Percentiles rank a stretch among this genome's conserved stretches.
phyloP scores from a whole-genome alignment of 805 yeast genomes.

The Blastobotrys chiropterorum region DNA sequence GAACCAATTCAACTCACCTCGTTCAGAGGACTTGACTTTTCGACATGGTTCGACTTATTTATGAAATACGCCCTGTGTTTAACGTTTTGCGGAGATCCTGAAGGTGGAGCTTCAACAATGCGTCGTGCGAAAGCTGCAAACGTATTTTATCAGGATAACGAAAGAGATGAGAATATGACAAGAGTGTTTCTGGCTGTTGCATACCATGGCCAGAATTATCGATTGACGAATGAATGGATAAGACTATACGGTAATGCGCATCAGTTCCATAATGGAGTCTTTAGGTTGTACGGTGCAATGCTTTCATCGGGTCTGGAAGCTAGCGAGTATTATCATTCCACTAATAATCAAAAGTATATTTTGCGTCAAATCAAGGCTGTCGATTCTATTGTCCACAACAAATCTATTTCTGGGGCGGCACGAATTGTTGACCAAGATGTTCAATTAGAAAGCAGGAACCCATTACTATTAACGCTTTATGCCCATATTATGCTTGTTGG shows the following conservation, averaged over 20 bases:
- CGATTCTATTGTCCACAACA: slow-evolving; percentile 57
- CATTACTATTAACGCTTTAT: slow-evolving; percentile 71
- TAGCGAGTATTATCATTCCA: slow-evolving; percentile 58
- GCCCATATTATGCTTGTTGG: slow-evolving; percentile 76
- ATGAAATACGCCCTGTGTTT: slow-evolving; percentile 70
- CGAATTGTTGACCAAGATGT: slow-evolving; percentile 39
- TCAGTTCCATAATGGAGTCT: slow-evolving; percentile 68
- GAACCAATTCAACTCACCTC: slow-evolving; percentile 24
- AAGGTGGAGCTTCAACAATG: slow-evolving; percentile 62
- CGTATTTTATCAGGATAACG: slow-evolving; percentile 65
- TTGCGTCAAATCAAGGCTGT: slow-evolving; percentile 84
- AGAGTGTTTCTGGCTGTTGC: slow-evolving; percentile 63
- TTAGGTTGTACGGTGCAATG: slow-evolving; percentile 60
- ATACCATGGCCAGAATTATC: slow-evolving; percentile 43
- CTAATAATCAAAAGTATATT: slow-evolving; percentile 84
- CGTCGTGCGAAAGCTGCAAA: slow-evolving; percentile 72
- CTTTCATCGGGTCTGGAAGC: slow-evolving; percentile 57
- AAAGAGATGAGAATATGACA: slow-evolving; percentile 52
- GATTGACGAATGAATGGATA: slow-evolving; percentile 48
- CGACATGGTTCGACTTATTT: slow-evolving; percentile 79
- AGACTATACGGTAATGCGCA: slow-evolving; percentile 59
- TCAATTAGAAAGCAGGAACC: slow-evolving; percentile 31
- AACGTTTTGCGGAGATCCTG: slow-evolving; percentile 51
- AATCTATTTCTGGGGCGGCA: slow-evolving; percentile 71
- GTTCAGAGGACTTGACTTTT: slow-evolving; percentile 70